Evolutionary conservation across 345 rosid species (phyloP).

Genomic region (Tarenaya hassleriana): DNA sequence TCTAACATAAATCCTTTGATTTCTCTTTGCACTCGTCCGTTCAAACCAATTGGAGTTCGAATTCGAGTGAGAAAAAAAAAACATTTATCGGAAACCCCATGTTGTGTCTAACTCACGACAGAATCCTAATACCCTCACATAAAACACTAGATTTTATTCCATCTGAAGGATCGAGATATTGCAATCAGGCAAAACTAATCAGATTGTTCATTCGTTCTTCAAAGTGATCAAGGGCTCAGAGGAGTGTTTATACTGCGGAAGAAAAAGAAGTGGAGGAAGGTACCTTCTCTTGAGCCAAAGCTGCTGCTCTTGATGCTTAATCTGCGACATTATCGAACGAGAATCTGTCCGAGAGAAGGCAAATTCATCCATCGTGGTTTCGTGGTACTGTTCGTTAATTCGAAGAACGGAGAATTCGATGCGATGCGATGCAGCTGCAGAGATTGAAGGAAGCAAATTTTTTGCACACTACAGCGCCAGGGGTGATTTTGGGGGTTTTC

Average conservation of each 20-base stretch:
- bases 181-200: no score
- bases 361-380: constrained; percentile 16
- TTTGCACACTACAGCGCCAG: no score
- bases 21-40: no score
- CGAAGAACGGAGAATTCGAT: no score
- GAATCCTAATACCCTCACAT: background rate
- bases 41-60: no score
- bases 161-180: no score
- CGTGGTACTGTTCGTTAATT: no score
- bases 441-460: no score
- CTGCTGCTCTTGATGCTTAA: constrained; percentile 43
- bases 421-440: no score
- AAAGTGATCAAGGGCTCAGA: background rate
- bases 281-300: constrained; percentile 62
- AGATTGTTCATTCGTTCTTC: background rate
- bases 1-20: no score
- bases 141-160: background rate
- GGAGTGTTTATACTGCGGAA: background rate
- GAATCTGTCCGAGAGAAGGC: constrained; percentile 31
- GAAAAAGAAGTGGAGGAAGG: background rate
- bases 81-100: no score
- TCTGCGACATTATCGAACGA: constrained; percentile 33
- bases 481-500: background rate
- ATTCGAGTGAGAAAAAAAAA: background rate
- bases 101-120: background rate